phyloP scores from a whole-genome alignment of 768 basidiomycete species.

The Paxillus rubicundulus region DNA sequence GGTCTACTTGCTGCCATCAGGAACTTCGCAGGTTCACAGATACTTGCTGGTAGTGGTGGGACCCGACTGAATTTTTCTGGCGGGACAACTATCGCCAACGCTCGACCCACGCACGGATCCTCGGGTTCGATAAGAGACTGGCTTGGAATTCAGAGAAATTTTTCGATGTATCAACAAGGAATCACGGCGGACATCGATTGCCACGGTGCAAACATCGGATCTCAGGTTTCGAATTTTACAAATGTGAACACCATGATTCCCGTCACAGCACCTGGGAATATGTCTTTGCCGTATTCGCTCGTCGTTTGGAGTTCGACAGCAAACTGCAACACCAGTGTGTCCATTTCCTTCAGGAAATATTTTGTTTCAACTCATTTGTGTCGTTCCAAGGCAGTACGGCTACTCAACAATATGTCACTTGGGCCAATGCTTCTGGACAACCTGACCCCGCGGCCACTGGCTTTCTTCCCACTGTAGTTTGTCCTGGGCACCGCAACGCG shows the following conservation, averaged over 20 bases:
- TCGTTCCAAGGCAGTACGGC: not conserved
- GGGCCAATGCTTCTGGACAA: not conserved
- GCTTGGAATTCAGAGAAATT: not conserved
- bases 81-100: not conserved
- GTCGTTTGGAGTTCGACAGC: not conserved
- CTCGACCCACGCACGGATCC: not conserved
- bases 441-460: not conserved
- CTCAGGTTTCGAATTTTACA: not conserved
- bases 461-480: constrained; percentile 5
- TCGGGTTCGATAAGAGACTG: not conserved
- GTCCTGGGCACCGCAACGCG: not conserved
- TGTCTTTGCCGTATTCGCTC: no score
- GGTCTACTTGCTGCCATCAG: constrained; percentile 9
- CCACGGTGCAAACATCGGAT: not conserved
- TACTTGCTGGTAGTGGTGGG: not conserved
- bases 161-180: constrained; percentile 14
- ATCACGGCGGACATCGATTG: not conserved
- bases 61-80: no score
- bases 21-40: no score
- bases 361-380: no score
- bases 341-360: not conserved
- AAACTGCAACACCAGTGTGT: constrained; percentile 2
- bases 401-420: constrained; percentile 1
- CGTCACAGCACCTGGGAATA: not conserved
- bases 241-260: not conserved